These are phyloP conservation scores for Monosporascus ibericus DNA, from an alignment of 2,329 filamentous ascomycete genomes.

Conservation along the genomic window DNA sequence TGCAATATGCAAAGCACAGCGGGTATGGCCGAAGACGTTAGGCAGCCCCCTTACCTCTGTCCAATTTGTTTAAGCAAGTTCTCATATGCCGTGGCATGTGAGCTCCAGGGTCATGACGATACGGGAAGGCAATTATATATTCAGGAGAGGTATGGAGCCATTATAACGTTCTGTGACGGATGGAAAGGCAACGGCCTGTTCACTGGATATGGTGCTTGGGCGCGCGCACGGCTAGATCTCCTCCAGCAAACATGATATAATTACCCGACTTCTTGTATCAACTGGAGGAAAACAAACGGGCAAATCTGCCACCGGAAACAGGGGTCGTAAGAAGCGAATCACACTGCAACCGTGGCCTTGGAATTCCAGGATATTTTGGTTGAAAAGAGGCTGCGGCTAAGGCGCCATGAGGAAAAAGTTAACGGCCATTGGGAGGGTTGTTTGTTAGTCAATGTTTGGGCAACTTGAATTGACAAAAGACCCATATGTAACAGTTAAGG, in stretches of 20 bases:
- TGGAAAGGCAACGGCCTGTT: conserved; percentile 38
- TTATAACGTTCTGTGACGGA: conserved; percentile 35
- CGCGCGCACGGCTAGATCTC: conserved; percentile 22
- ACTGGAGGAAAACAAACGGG: no score
- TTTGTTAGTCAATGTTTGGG: no score
- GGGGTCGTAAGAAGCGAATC: no score
- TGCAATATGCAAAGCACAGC: conserved; percentile 59
- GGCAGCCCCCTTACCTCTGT: conserved; percentile 59
- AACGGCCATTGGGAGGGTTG: no score
- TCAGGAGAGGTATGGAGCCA: conserved; percentile 30
- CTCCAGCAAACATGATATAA: neutral
- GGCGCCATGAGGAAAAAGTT: no score
- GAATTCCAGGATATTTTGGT: no score
- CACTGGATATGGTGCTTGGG: conserved; percentile 39
- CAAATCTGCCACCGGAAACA: no score
- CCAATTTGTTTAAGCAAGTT: conserved; percentile 54
- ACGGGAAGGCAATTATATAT: conserved; percentile 16
- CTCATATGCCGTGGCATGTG: conserved; percentile 23
- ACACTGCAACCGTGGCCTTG: no score
- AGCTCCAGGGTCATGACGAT: conserved; percentile 11
- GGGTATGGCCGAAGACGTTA: conserved; percentile 48
- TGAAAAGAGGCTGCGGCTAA: no score
- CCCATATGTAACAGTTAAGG: no score
- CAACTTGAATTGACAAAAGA: no score
- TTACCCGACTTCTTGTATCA: no score